phyloP scores from a whole-genome alignment of 2,329 filamentous ascomycete genomes.

The Aspergillus ochraceoroseus region DNA sequence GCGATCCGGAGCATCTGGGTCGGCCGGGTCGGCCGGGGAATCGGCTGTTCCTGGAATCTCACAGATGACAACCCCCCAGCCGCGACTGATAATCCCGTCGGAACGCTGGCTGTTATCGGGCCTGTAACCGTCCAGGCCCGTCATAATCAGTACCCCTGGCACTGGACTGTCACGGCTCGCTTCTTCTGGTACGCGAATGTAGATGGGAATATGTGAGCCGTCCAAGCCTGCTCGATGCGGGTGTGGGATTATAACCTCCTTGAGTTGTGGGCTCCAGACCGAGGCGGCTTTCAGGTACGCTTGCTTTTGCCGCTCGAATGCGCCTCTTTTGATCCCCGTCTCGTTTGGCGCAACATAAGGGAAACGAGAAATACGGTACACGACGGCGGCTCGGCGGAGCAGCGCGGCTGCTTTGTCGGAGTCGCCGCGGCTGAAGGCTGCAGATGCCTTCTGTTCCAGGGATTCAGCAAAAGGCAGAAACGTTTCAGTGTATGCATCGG shows the following conservation, averaged over 20 bases:
- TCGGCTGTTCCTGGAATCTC: slow-evolving; percentile 66
- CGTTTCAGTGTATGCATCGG: slow-evolving; percentile 58
- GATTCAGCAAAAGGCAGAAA: slow-evolving; percentile 59
- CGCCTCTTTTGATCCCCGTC: slow-evolving; percentile 51
- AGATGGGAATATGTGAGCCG: slow-evolving; percentile 56
- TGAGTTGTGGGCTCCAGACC: slow-evolving; percentile 54
- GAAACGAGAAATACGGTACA: slow-evolving; percentile 70
- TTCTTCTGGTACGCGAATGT: slow-evolving; percentile 56
- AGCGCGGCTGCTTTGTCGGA: slow-evolving; percentile 54
- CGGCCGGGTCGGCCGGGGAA: slow-evolving; percentile 59
- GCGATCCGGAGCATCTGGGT: slow-evolving; percentile 57
- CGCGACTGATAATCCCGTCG: slow-evolving; percentile 58
- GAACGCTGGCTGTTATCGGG: slow-evolving; percentile 51
- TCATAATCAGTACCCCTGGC: slow-evolving; percentile 54
- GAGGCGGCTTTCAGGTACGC: slow-evolving; percentile 56
- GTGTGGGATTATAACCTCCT: slow-evolving; percentile 60
- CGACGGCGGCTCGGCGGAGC: slow-evolving; percentile 65
- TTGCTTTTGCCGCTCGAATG: slow-evolving; percentile 62
- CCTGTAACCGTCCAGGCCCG: slow-evolving; percentile 56
- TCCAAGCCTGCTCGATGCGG: slow-evolving; percentile 49
- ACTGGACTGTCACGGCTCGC: slow-evolving; percentile 43
- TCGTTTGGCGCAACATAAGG: slow-evolving; percentile 44
- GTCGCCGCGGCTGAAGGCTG: slow-evolving; percentile 48
- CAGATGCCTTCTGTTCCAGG: slow-evolving; percentile 52
- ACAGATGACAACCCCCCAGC: slow-evolving; percentile 59